phyloP scores from a whole-genome alignment of 2,329 filamentous ascomycete genomes.

The Alternaria novae-zelandiae region DNA sequence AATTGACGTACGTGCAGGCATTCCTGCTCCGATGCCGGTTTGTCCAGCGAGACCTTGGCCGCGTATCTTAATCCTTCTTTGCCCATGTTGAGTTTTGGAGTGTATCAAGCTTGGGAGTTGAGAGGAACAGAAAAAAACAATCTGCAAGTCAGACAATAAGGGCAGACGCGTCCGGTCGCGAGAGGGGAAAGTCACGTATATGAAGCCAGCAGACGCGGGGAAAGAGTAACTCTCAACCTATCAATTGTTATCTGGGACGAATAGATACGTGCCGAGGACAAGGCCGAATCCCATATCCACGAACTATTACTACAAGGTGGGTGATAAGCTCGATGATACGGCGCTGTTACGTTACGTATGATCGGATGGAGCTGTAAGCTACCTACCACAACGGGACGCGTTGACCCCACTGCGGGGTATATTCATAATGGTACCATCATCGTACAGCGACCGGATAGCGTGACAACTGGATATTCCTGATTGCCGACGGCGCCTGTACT shows the following conservation, averaged over 20 bases:
- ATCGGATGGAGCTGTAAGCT: conserved; percentile 26
- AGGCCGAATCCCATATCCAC: conserved; percentile 8
- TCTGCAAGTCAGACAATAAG: not conserved
- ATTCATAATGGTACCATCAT: conserved; percentile 25
- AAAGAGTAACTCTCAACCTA: conserved; percentile 6
- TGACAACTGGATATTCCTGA: conserved; percentile 5
- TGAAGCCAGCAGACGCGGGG: conserved; percentile 24
- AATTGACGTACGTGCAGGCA: conserved; percentile 68
- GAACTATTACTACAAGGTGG: conserved; percentile 24
- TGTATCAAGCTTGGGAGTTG: not conserved
- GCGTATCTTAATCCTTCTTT: conserved; percentile 70
- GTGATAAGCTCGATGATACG: conserved; percentile 46
- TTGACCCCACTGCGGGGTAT: conserved; percentile 46
- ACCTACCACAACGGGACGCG: conserved; percentile 28
- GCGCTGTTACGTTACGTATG: conserved; percentile 46
- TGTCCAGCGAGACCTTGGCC: conserved; percentile 75
- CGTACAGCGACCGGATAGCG: conserved; percentile 21
- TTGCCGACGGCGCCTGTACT: conserved; percentile 9
- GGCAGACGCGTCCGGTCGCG: not conserved
- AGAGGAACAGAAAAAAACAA: not conserved
- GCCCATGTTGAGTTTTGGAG: conserved; percentile 49
- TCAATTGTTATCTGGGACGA: conserved; percentile 29
- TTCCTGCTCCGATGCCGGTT: conserved; percentile 71
- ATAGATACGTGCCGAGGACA: conserved; percentile 21
- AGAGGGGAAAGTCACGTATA: conserved; percentile 18